Evolutionary conservation across 306 rosid species (phyloP).

Genomic region (Sesbania bispinosa): DNA sequence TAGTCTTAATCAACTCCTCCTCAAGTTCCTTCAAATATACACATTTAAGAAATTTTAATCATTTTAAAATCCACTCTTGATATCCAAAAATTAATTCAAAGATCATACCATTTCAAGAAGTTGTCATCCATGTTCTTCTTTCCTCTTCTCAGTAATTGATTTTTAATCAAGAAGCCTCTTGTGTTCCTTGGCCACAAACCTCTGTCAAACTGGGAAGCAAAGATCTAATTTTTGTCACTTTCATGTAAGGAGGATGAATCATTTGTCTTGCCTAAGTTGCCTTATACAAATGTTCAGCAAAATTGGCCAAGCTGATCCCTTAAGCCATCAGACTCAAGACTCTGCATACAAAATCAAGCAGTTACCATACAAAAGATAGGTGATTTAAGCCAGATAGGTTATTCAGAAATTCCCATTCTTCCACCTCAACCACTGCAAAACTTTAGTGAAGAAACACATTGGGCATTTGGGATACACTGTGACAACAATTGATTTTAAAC

Average conservation of each 20-base stretch:
- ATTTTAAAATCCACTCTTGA: not conserved
- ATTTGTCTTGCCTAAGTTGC: constrained; percentile 75
- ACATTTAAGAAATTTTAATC: not conserved
- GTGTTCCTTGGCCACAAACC: constrained; percentile 82
- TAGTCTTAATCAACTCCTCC: constrained; percentile 73
- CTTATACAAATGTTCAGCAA: constrained; percentile 73
- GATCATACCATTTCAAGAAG: constrained; percentile 79
- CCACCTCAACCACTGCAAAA: not conserved
- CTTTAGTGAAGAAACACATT: no score
- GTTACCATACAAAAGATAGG: no score
- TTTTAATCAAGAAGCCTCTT: constrained; percentile 93
- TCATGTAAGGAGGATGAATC: constrained; percentile 66
- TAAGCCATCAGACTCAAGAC: constrained; percentile 78
- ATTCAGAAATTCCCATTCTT: not conserved
- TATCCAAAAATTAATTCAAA: not conserved
- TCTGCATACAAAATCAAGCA: constrained; percentile 42
- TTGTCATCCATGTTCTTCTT: constrained; percentile 93
- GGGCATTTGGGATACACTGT: no score
- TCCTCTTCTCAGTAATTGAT: constrained; percentile 85
- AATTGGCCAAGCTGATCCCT: constrained; percentile 66
- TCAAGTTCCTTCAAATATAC: constrained; percentile 61
- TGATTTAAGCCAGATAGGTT: not conserved
- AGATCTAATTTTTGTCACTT: constrained; percentile 52
- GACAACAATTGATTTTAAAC: not conserved
- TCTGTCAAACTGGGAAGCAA: constrained; percentile 68